These are phyloP conservation scores for Rhizopus delemar DNA, from an alignment of 371 early-diverging fungal species.

Conservation along the genomic window DNA sequence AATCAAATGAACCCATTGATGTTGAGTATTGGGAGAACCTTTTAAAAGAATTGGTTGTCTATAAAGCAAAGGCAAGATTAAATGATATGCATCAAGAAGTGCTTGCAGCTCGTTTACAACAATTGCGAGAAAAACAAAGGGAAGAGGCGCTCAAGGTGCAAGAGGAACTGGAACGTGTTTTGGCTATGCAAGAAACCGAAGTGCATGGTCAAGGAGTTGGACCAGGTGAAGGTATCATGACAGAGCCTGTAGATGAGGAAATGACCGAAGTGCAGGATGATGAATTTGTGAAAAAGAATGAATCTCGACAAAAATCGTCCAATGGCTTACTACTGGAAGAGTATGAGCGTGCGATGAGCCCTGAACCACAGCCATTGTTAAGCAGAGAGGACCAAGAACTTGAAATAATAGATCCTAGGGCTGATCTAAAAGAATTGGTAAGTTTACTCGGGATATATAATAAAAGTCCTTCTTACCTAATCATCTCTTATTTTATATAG, in stretches of 20 bases:
- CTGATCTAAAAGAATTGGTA: constrained; percentile 66
- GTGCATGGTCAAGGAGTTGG: constrained; percentile 54
- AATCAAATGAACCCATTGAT: constrained; percentile 74
- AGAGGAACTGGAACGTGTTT: constrained; percentile 63
- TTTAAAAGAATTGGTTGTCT: constrained; percentile 74
- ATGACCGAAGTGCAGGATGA: constrained; percentile 46
- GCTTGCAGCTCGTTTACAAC: constrained; percentile 69
- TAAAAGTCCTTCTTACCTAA: neutral
- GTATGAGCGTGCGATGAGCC: constrained; percentile 70
- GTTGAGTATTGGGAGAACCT: constrained; percentile 94
- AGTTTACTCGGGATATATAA: constrained; percentile 1
- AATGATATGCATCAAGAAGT: constrained; percentile 75
- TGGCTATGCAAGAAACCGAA: constrained; percentile 55
- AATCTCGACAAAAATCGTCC: constrained; percentile 15
- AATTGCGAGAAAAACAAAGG: constrained; percentile 62
- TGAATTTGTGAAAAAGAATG: constrained; percentile 18
- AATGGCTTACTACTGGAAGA: constrained; percentile 31
- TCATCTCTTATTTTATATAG: constrained; percentile 23
- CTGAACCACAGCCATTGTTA: constrained; percentile 55
- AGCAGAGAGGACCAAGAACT: constrained; percentile 58
- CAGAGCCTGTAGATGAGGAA: constrained; percentile 50
- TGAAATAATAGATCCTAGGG: constrained; percentile 61
- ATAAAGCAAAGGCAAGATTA: constrained; percentile 80
- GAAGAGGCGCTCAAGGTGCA: constrained; percentile 71
- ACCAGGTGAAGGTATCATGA: constrained; percentile 44